Conservation (phyloP, 2,329 filamentous ascomycete species). For the Bipolaris victoriae region DNA sequence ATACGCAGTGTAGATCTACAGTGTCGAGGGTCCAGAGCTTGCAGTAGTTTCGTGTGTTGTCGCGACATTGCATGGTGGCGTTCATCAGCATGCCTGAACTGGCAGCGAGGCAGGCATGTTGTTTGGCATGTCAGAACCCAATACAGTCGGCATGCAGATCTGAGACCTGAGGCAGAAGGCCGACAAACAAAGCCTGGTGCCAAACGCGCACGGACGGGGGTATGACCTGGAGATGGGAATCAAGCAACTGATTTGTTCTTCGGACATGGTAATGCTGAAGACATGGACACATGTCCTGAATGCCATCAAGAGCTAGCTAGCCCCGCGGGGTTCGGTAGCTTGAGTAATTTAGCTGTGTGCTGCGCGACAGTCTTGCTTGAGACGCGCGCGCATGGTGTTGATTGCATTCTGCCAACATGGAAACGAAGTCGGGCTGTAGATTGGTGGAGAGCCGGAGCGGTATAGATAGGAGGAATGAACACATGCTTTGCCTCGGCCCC, state of each 20-base stretch:
- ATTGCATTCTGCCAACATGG: background rate
- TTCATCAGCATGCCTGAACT: background rate
- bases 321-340: background rate
- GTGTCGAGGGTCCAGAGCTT: background rate
- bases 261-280: background rate
- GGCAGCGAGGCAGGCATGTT: background rate
- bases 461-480: background rate
- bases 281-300: background rate
- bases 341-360: no score
- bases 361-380: background rate
- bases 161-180: background rate
- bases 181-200: background rate
- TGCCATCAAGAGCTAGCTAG: background rate
- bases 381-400: background rate
- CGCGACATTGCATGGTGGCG: constrained; percentile 12
- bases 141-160: constrained; percentile 7
- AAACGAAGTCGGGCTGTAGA: background rate
- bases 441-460: background rate
- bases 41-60: constrained; percentile 4
- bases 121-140: constrained; percentile 9
- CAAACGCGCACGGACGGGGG: background rate
- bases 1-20: background rate
- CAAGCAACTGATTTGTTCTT: background rate
- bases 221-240: background rate
- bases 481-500: background rate